Percentiles rank a stretch among this genome's conserved stretches.
These are phyloP conservation scores for Apiospora koreana DNA, from an alignment of 2,329 filamentous ascomycete genomes.

Conservation along the genomic window DNA sequence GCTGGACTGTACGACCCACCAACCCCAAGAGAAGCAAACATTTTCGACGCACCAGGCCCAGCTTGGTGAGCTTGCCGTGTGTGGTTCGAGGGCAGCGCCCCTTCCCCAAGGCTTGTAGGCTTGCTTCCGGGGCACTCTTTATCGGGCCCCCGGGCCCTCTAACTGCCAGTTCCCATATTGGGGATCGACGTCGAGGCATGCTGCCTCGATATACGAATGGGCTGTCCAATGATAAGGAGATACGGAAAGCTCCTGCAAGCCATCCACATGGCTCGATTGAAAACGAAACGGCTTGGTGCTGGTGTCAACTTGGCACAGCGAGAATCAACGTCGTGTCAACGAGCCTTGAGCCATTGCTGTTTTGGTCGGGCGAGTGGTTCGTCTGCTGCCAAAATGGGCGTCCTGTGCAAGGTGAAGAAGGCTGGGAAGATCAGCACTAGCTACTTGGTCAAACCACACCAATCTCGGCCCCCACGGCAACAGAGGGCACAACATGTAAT, in stretches of 20 bases:
- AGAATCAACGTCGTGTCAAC: neutral
- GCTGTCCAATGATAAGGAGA: neutral
- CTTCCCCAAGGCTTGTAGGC: neutral
- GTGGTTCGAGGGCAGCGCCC: neutral
- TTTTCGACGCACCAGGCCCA: neutral
- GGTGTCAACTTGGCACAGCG: neutral
- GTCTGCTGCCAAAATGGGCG: neutral
- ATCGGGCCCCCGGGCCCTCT: neutral
- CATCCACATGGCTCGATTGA: neutral
- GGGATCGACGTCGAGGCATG: neutral
- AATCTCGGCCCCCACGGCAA: neutral
- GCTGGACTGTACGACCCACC: neutral
- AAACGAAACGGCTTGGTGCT: too few species aligned
- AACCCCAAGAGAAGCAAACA: neutral
- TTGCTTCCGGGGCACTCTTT: neutral
- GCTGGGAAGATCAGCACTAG: neutral
- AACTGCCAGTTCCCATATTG: constrained; percentile 7
- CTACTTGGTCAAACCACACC: neutral
- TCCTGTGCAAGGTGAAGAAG: neutral
- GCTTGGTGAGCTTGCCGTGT: neutral
- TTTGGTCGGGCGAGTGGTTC: neutral
- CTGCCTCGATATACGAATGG: neutral
- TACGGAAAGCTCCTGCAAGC: neutral
- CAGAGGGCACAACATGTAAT: neutral
- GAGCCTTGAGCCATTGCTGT: neutral